Conservation (phyloP, 768 basidiomycete species). For the Saitozyma podzolica region DNA sequence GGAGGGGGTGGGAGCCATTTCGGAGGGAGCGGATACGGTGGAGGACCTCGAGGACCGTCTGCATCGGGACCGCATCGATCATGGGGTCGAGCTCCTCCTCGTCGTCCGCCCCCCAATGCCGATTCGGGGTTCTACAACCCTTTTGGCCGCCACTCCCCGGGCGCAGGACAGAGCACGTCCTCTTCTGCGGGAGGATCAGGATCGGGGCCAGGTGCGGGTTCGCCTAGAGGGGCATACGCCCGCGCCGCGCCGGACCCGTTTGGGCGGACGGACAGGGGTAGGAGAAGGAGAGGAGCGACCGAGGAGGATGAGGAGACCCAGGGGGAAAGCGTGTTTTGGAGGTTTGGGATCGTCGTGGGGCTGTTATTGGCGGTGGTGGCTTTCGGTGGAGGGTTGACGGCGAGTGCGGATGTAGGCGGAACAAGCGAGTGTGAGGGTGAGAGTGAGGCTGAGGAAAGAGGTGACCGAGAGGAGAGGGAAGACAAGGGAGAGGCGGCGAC, state of each 20-base stretch:
- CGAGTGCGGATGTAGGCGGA: constrained; percentile 29
- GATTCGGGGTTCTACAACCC: constrained; percentile 25
- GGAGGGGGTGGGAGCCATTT: not conserved
- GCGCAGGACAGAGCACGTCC: not conserved
- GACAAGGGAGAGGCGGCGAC: too few species aligned
- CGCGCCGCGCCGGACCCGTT: constrained; percentile 13
- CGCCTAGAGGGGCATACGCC: constrained; percentile 9
- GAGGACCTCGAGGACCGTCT: not conserved
- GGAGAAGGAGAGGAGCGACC: not conserved
- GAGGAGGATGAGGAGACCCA: constrained; percentile 9
- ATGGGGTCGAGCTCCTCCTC: constrained; percentile 22
- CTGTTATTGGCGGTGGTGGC: constrained; percentile 45
- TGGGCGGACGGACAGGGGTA: constrained; percentile 8
- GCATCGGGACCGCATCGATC: constrained; percentile 31
- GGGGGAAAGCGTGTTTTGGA: constrained; percentile 32
- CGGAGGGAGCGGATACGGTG: not conserved
- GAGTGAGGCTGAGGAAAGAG: not conserved
- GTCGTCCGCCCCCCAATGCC: constrained; percentile 12
- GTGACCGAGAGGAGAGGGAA: too few species aligned
- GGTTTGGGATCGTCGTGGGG: constrained; percentile 41
- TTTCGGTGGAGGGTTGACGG: constrained; percentile 48
- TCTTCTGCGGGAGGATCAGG: not conserved
- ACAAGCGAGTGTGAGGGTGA: not conserved
- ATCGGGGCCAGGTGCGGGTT: not conserved
- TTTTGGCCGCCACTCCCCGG: constrained; percentile 17